A percentile compares a stretch with the other conserved stretches of the same genome.
Evolutionary conservation across 306 rosid genomes (phyloP).

Genomic region (Cucumis sativus): Cucumber_9930_V3 NC_026660.2:27161001-27161500

Average conservation of each 20-base stretch:
- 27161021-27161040: too few species aligned
- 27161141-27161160: constrained; percentile 36
- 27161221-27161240: constrained; percentile 29
- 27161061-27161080: constrained; percentile 2
- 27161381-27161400: neutral
- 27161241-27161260: neutral
- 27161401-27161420: neutral
- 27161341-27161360: constrained; percentile 24
- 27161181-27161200: neutral
- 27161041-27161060: too few species aligned
- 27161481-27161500: constrained; percentile 17
- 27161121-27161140: constrained; percentile 43
- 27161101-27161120: constrained; percentile 45
- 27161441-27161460: neutral
- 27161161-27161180: constrained; percentile 33
- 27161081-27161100: constrained; percentile 33
- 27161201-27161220: neutral
- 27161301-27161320: constrained; percentile 4
- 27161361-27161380: neutral
- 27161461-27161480: neutral
- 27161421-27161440: neutral
- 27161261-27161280: neutral
- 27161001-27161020: too few species aligned
- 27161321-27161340: constrained; percentile 31
- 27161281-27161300: constrained; percentile 24